Percentiles rank a stretch among this genome's conserved stretches.
phyloP scores from a whole-genome alignment of 768 basidiomycete genomes.

The Goffeauzyma gilvescens region DNA sequence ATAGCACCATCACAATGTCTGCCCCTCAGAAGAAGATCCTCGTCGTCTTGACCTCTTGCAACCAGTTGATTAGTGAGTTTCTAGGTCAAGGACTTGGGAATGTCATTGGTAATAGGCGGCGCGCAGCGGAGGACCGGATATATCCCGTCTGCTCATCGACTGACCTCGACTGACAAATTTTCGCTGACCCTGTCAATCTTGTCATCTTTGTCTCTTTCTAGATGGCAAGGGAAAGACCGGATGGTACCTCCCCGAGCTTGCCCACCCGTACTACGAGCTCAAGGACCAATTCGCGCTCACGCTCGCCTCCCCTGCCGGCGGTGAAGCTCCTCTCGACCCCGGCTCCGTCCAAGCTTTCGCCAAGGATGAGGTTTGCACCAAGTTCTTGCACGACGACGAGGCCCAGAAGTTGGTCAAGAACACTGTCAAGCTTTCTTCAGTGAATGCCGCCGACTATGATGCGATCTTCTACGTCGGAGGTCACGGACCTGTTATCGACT shows the following conservation, averaged over 20 bases:
- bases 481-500: conserved; percentile 57
- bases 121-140: too few species aligned
- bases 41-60: conserved; percentile 6
- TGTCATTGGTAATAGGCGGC: too few species aligned
- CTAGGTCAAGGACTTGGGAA: too few species aligned
- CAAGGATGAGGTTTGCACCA: conserved; percentile 39
- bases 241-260: conserved; percentile 60
- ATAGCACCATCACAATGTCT: conserved; percentile 1
- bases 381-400: conserved; percentile 44
- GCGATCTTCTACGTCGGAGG: conserved; percentile 65
- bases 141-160: too few species aligned
- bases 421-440: conserved; percentile 45
- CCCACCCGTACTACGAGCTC: conserved; percentile 49
- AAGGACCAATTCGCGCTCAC: conserved; percentile 40
- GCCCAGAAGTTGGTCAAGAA: conserved; percentile 41
- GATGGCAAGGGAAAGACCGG: conserved; percentile 31
- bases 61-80: conserved; percentile 7
- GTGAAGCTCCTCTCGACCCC: conserved; percentile 52
- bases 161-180: too few species aligned
- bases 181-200: too few species aligned
- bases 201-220: too few species aligned
- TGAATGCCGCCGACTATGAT: conserved; percentile 45
- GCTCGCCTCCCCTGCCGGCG: conserved; percentile 45
- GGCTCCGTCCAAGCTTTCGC: conserved; percentile 36
- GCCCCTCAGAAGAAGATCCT: conserved; percentile 7